Conservation (phyloP, 305 asterid species). For the Lippia alba region DNA sequence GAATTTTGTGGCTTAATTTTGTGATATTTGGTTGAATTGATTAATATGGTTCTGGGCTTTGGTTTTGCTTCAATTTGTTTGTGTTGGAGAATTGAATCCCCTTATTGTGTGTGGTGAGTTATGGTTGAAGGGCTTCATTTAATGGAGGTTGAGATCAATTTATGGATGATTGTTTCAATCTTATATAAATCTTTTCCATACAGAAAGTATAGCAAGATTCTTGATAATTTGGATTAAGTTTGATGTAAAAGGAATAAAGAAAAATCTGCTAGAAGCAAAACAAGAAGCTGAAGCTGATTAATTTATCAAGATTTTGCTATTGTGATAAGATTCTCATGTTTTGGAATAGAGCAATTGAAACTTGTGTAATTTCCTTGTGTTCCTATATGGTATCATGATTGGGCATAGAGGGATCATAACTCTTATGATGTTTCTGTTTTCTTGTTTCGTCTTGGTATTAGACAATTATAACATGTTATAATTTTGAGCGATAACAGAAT, state of each 20-base stretch:
- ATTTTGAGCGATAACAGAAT: conserved; percentile 10
- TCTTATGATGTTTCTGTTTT: conserved; percentile 34
- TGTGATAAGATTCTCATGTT: conserved; percentile 11
- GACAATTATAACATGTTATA: neutral
- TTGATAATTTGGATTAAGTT: conserved; percentile 1
- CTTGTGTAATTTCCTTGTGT: neutral
- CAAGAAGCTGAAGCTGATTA: neutral
- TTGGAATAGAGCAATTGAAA: neutral
- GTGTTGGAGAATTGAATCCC: conserved; percentile 4
- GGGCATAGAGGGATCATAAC: conserved; percentile 13
- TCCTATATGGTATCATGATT: neutral
- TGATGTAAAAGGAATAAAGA: neutral
- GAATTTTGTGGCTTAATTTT: conserved; percentile 6
- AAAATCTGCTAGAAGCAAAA: neutral
- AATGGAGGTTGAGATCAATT: conserved; percentile 17
- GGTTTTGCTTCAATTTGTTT: conserved; percentile 16
- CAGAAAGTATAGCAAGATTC: conserved; percentile 6
- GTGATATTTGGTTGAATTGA: conserved; percentile 16
- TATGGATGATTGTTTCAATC: conserved; percentile 27
- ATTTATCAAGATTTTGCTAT: neutral
- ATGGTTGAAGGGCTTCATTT: conserved; percentile 25
- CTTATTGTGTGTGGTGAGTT: conserved; percentile 15
- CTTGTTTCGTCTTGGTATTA: neutral
- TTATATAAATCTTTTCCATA: neutral
- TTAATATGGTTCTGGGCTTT: conserved; percentile 4